A percentile compares a stretch with the other conserved stretches of the same genome.
Evolutionary conservation across 306 rosid species (phyloP).

Genomic region (Fragaria nilgerrensis): DNA sequence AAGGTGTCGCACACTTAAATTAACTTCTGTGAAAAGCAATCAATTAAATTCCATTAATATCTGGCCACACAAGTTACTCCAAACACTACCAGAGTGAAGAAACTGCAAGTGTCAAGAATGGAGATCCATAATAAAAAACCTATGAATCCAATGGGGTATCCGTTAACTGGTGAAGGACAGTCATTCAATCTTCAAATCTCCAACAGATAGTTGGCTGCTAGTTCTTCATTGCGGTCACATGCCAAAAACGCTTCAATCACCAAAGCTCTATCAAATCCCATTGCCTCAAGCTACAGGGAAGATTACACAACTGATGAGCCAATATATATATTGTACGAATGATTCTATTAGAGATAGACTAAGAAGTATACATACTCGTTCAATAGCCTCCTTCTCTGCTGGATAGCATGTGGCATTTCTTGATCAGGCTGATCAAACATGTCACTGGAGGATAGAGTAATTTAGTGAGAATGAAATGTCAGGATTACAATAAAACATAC

Average conservation of each 20-base stretch:
- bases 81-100: conserved; percentile 43
- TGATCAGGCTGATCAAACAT: conserved; percentile 87
- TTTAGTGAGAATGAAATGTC: not conserved
- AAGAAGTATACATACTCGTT: conserved; percentile 50
- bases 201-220: conserved; percentile 90
- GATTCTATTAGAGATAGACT: not conserved
- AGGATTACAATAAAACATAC: not conserved
- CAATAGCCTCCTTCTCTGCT: conserved; percentile 92
- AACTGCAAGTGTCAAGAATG: conserved; percentile 23
- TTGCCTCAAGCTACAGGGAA: conserved; percentile 69
- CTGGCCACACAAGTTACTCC: conserved; percentile 29
- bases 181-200: conserved; percentile 75
- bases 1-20: not conserved
- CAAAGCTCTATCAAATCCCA: conserved; percentile 95
- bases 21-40: conserved; percentile 25
- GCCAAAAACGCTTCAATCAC: conserved; percentile 98
- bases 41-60: conserved; percentile 10
- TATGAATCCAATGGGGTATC: conserved; percentile 40
- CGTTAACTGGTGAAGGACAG: conserved; percentile 20
- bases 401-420: conserved; percentile 96
- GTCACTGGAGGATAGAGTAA: conserved; percentile 49
- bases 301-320: conserved; percentile 14
- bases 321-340: not conserved
- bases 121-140: conserved; percentile 42
- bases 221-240: conserved; percentile 88